Conservation (phyloP, 345 rosid genomes). For the Zanthoxylum bungeanum region DNA sequence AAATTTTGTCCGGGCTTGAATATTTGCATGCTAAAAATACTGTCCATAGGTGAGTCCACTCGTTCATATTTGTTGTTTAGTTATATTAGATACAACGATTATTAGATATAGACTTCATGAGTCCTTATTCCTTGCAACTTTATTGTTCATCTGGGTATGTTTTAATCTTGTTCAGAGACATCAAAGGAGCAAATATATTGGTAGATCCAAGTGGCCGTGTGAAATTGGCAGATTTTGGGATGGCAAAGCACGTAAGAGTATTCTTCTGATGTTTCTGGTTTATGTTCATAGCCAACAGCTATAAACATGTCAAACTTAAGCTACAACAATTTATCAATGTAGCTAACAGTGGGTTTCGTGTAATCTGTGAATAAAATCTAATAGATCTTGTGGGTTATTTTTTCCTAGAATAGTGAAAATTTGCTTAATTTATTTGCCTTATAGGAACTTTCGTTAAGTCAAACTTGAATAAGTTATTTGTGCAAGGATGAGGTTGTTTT, state of each 20-base stretch:
- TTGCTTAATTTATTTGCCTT: background rate
- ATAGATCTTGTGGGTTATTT: background rate
- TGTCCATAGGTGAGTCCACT: constrained; percentile 57
- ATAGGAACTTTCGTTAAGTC: constrained; percentile 5
- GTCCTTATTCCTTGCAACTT: background rate
- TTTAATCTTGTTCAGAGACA: constrained; percentile 50
- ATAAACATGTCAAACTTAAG: background rate
- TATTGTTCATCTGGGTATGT: constrained; percentile 7
- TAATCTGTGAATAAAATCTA: background rate
- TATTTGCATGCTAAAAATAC: constrained; percentile 67
- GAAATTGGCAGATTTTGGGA: constrained; percentile 76
- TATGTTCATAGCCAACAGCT: background rate
- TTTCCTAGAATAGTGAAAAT: background rate
- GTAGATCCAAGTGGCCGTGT: constrained; percentile 78
- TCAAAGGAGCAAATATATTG: constrained; percentile 85
- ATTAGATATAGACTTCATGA: background rate
- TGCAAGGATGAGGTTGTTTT: background rate
- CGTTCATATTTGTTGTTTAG: background rate
- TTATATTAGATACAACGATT: background rate
- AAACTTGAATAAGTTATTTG: background rate
- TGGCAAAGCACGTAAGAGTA: constrained; percentile 63
- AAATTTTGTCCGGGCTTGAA: constrained; percentile 77
- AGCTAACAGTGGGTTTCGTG: background rate
- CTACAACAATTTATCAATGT: background rate
- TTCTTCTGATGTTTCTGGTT: background rate